Evolutionary conservation across 176 grass and related monocot genomes (phyloP).

Genomic region (Lolium rigidum): DNA sequence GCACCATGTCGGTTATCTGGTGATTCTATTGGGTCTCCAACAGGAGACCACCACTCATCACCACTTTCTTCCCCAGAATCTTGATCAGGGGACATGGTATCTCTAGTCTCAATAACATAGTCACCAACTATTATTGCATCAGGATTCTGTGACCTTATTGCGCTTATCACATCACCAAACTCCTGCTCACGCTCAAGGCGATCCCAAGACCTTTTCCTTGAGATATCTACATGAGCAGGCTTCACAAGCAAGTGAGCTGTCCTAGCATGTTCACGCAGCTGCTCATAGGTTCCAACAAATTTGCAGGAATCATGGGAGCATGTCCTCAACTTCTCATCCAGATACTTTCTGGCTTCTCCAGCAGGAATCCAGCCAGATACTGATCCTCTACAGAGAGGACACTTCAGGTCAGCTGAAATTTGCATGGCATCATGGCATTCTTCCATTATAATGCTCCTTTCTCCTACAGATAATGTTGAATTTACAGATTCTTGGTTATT

Average conservation of each 20-base stretch:
- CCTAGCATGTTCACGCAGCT: conserved; percentile 87
- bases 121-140: conserved; percentile 92
- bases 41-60: conserved; percentile 60
- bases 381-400: conserved; percentile 86
- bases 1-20: conserved; percentile 37
- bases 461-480: conserved; percentile 40
- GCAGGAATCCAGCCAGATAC: conserved; percentile 80
- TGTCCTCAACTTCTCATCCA: conserved; percentile 67
- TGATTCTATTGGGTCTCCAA: conserved; percentile 46
- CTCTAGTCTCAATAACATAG: conserved; percentile 79
- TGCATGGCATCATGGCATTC: conserved; percentile 53
- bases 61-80: conserved; percentile 54
- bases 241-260: conserved; percentile 60
- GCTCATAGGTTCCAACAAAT: conserved; percentile 80
- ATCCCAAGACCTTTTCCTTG: conserved; percentile 78
- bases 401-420: conserved; percentile 64
- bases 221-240: conserved; percentile 68
- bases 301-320: conserved; percentile 81
- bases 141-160: conserved; percentile 88
- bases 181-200: conserved; percentile 87
- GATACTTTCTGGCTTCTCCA: conserved; percentile 80
- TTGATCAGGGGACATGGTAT: conserved; percentile 46
- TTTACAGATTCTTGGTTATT: conserved; percentile 57
- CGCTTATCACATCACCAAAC: conserved; percentile 84
- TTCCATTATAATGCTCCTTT: conserved; percentile 42